Evolutionary conservation across 352 stramenopile species (phyloP).

Genomic region (Phytophthora sojae): DNA sequence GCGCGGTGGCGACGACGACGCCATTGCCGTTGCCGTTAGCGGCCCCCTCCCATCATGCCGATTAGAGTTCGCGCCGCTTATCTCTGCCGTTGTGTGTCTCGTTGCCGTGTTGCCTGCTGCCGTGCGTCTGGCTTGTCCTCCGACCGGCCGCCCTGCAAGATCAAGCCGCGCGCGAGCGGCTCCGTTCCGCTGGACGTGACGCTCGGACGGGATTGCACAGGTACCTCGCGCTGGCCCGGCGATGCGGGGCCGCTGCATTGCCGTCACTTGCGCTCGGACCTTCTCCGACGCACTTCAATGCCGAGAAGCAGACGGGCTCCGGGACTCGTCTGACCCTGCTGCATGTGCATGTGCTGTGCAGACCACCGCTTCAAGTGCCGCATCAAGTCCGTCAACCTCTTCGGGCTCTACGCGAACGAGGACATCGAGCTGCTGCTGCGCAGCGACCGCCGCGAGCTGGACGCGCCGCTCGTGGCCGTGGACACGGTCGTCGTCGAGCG

Average conservation of each 20-base stretch:
- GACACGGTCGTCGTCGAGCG: conserved; percentile 78
- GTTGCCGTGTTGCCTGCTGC: conserved; percentile 1
- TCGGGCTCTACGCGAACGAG: conserved; percentile 66
- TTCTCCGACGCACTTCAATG: conserved; percentile 41
- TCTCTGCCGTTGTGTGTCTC: conserved; percentile 6
- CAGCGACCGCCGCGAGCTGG: conserved; percentile 28
- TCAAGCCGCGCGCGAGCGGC: conserved; percentile 62
- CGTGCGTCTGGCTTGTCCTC: no score
- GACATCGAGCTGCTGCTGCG: conserved; percentile 64
- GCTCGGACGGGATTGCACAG: conserved; percentile 54
- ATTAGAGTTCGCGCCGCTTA: conserved; percentile 1
- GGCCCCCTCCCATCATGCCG: neutral
- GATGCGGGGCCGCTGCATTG: conserved; percentile 6
- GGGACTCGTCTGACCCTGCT: conserved; percentile 23
- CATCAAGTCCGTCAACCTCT: conserved; percentile 74
- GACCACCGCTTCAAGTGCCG: conserved; percentile 76
- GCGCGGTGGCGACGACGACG: neutral
- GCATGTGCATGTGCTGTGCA: conserved; percentile 36
- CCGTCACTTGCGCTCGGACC: conserved; percentile 29
- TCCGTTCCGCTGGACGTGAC: conserved; percentile 66
- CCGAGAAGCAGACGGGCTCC: conserved; percentile 34
- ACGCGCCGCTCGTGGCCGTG: conserved; percentile 55
- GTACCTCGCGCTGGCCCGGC: conserved; percentile 41
- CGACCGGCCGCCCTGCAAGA: conserved; percentile 39
- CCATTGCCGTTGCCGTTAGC: no score